These are phyloP conservation scores for Alliaria petiolata DNA, from an alignment of 345 rosid species.

Conservation along the genomic window DNA sequence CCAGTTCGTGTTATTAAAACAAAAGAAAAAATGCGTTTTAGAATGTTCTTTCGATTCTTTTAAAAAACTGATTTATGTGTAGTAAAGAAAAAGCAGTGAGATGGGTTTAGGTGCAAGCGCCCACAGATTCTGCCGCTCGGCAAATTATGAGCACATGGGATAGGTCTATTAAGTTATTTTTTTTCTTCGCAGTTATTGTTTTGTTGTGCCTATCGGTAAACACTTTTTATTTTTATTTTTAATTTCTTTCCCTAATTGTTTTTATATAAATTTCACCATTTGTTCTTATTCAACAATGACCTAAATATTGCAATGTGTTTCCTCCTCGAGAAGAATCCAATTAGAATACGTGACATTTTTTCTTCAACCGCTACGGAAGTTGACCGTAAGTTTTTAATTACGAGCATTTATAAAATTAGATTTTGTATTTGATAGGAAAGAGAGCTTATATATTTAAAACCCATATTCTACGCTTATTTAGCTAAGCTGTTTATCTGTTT, in stretches of 20 bases:
- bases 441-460: conserved; percentile 22
- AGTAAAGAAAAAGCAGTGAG: neutral
- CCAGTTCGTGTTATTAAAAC: no score
- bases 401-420: neutral
- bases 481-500: conserved; percentile 9
- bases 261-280: neutral
- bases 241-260: neutral
- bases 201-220: neutral
- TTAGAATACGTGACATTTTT: conserved; percentile 3
- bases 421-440: conserved; percentile 23
- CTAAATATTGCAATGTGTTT: neutral
- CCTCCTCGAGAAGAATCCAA: conserved; percentile 8
- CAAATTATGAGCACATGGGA: conserved; percentile 7
- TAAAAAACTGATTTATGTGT: neutral
- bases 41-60: neutral
- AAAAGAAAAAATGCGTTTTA: no score
- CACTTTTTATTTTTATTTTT: neutral
- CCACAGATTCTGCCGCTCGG: neutral
- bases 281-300: neutral
- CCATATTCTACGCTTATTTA: neutral
- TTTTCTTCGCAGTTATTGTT: neutral
- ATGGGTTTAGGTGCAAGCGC: neutral
- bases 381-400: conserved; percentile 17
- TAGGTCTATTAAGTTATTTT: neutral
- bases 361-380: conserved; percentile 21